Conservation (phyloP, 768 basidiomycete species). For the Pleurotus ostreatus region DNA sequence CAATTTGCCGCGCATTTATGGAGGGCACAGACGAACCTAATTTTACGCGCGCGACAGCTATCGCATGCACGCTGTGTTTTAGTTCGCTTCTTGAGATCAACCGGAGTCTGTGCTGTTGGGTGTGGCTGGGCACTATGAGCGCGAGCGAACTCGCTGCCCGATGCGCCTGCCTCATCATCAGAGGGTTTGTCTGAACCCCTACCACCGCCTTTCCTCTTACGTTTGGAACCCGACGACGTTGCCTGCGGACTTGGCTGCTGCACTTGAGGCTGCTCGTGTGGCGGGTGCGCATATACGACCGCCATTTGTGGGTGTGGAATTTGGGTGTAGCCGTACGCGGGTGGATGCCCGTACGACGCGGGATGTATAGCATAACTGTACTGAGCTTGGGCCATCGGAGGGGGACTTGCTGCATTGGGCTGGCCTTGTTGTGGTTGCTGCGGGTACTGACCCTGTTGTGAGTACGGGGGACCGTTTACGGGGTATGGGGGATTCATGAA, state of each 20-base stretch:
- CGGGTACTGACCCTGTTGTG: constrained; percentile 19
- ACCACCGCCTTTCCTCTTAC: constrained; percentile 54
- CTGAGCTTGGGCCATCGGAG: neutral
- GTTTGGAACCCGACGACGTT: constrained; percentile 42
- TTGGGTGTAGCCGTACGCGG: neutral
- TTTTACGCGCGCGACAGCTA: constrained; percentile 86
- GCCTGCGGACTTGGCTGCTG: constrained; percentile 29
- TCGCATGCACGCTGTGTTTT: constrained; percentile 93
- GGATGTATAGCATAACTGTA: constrained; percentile 5
- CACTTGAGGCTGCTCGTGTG: constrained; percentile 6
- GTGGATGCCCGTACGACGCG: neutral
- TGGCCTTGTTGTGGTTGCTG: constrained; percentile 22
- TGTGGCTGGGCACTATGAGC: constrained; percentile 25
- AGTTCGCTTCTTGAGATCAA: constrained; percentile 81
- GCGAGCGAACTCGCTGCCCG: constrained; percentile 40
- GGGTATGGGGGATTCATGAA: constrained; percentile 74
- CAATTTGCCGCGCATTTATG: neutral
- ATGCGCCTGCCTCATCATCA: constrained; percentile 57
- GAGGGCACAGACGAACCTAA: constrained; percentile 28
- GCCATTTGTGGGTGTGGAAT: constrained; percentile 15
- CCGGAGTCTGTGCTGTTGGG: constrained; percentile 23
- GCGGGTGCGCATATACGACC: constrained; percentile 1
- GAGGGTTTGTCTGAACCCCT: constrained; percentile 47
- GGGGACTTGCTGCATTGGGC: constrained; percentile 1
- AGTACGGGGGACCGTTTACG: constrained; percentile 48